Percentiles rank a stretch among this genome's conserved stretches.
Conservation (phyloP, 768 basidiomycete species). For the Suillus clintonianus region DNA sequence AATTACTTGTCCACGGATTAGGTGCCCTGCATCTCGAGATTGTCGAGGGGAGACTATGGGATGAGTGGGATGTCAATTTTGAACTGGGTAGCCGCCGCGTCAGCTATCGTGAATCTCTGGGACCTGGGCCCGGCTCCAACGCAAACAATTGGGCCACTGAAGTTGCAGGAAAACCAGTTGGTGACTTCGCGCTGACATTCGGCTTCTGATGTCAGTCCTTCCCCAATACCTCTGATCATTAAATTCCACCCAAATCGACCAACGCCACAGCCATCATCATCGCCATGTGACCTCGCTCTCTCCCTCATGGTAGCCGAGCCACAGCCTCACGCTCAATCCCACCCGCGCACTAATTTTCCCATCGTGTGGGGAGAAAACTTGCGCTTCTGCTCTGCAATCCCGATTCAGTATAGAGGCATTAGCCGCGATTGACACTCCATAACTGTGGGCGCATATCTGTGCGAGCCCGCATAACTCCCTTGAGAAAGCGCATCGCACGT, state of each 20-base stretch:
- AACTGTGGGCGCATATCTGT: conserved; percentile 73
- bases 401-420: too few species aligned
- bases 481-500: conserved; percentile 66
- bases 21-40: conserved; percentile 90
- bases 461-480: conserved; percentile 73
- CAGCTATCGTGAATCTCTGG: conserved; percentile 72
- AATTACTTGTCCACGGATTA: conserved; percentile 80
- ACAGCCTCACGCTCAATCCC: too few species aligned
- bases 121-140: conserved; percentile 28
- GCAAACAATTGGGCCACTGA: conserved; percentile 62
- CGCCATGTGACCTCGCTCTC: too few species aligned
- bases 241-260: too few species aligned
- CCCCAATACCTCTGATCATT: too few species aligned
- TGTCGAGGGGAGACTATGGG: conserved; percentile 73
- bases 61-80: conserved; percentile 79
- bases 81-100: conserved; percentile 78
- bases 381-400: too few species aligned
- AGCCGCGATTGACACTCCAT: conserved; percentile 67
- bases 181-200: too few species aligned
- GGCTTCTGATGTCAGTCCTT: too few species aligned
- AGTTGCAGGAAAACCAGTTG: conserved; percentile 56
- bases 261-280: too few species aligned
- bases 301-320: too few species aligned
- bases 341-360: too few species aligned
- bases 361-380: too few species aligned